Base-by-base conservation (phyloP, 2,329 filamentous ascomycete species). In the Colletotrichum sidae region DNA sequence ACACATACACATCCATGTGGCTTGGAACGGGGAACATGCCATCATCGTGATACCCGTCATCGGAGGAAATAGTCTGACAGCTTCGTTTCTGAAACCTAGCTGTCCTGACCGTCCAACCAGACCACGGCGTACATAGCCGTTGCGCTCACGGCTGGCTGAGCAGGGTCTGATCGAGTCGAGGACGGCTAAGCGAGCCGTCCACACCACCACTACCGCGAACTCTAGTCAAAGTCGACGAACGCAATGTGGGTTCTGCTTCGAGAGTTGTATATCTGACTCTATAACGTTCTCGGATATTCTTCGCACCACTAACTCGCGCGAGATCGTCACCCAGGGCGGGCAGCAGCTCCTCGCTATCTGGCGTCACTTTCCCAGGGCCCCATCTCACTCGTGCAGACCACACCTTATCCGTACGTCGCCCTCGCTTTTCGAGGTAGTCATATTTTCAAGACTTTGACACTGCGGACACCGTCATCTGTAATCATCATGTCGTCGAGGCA, bases 101-200 rank as follows among this genome's bases (percentile, higher is more conserved):
- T 13, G 34, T 42, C 39, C 42, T 52, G 4, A 13, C 41, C n/a
- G 41, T 50, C 51, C 57, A 52, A 37, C 52, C 57, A 46, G 11
- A 41, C 10, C 45, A 51, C 41, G 15, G 46, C 51, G 13, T 47
- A 39, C 25, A 17, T 55, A 49, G n/a, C 33, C 50, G 45, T 58
- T 44, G 42, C 33, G 11, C 45, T 44, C 17, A 25, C 25, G 25
- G 25, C 25, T 25, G 39, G n/a, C 33, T 38, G 33, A 56, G 37
- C 35, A 25, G 39, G 35, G 57, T 46, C 52, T 52, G 38, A 47
- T 52, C 57, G 35, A 37, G 38, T 50, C 41, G 25, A 51, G 13
- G 25, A 44, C 51, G 51, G 61, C 51, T 55, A 45, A n/a, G 15
- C 50, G 54, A 49, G 52, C 62, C 52, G 52, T 52, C 34, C 62